These are phyloP conservation scores for Cyberlindnera samutprakarnensis DNA, from an alignment of 805 yeast genomes.

Conservation along the genomic window DNA sequence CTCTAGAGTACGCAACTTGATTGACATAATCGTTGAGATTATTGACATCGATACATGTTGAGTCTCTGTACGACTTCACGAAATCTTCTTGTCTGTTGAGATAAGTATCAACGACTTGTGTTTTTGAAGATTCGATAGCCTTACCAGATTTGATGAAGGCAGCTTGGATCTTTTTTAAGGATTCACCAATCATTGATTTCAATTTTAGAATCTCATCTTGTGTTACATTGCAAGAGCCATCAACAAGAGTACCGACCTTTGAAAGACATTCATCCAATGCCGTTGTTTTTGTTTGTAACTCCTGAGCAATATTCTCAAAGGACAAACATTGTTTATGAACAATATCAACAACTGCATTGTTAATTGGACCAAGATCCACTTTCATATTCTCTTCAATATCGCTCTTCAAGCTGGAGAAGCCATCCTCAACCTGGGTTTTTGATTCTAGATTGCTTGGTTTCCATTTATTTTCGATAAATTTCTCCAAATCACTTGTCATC, in stretches of 20 bases:
- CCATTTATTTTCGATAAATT: not conserved
- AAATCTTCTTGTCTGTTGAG: slow-evolving; percentile 6
- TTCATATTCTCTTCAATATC: not conserved
- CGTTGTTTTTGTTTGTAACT: slow-evolving; percentile 7
- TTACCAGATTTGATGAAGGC: slow-evolving; percentile 8
- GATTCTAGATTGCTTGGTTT: not conserved
- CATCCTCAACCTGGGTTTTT: not conserved
- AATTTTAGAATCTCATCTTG: slow-evolving; percentile 9
- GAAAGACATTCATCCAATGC: slow-evolving; percentile 7
- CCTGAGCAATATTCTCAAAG: slow-evolving; percentile 1
- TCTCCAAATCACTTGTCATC: not conserved
- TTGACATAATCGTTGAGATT: slow-evolving; percentile 5
- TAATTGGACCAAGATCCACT: not conserved
- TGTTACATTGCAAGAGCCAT: slow-evolving; percentile 12
- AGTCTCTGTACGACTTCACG: slow-evolving; percentile 3
- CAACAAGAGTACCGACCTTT: slow-evolving; percentile 7
- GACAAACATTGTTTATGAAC: not conserved
- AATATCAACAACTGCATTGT: not conserved
- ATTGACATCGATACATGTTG: slow-evolving; percentile 3
- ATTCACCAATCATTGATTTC: slow-evolving; percentile 6
- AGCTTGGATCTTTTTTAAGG: slow-evolving; percentile 9
- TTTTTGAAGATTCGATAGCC: slow-evolving; percentile 8
- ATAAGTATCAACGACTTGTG: slow-evolving; percentile 13
- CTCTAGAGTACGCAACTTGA: slow-evolving; percentile 5
- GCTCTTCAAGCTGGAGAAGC: not conserved